Conservation (phyloP, 495 filamentous ascomycete species). For the Ramalina peruviana region DNA sequence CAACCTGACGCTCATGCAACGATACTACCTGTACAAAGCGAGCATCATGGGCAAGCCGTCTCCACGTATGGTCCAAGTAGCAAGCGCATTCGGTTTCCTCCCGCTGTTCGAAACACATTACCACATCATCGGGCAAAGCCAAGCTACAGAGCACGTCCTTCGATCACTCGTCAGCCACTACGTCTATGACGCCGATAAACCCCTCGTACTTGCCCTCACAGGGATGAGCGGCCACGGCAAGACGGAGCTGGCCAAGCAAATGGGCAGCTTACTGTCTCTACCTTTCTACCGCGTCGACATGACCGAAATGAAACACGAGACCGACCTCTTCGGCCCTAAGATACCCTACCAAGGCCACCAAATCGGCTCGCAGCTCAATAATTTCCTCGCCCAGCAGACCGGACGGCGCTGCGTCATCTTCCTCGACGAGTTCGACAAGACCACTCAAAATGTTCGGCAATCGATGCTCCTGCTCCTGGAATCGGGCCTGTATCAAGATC, state of each 20-base stretch:
- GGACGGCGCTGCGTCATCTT: constrained; percentile 34
- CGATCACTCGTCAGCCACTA: constrained; percentile 22
- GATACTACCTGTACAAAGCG: constrained; percentile 31
- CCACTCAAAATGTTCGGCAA: constrained; percentile 25
- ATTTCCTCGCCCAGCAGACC: constrained; percentile 33
- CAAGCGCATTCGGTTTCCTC: constrained; percentile 17
- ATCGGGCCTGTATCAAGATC: constrained; percentile 33
- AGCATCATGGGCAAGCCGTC: constrained; percentile 16
- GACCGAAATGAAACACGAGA: constrained; percentile 22
- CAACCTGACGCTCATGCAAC: constrained; percentile 30
- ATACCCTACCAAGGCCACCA: constrained; percentile 22
- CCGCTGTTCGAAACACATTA: constrained; percentile 29
- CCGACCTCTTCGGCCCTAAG: constrained; percentile 34
- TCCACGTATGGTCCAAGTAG: constrained; percentile 22
- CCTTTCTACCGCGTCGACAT: constrained; percentile 32
- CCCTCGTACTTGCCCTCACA: constrained; percentile 32
- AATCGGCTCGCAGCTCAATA: constrained; percentile 33
- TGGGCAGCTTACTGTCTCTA: constrained; percentile 26
- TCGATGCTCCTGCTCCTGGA: constrained; percentile 33
- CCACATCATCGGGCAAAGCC: constrained; percentile 31
- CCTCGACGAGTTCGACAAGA: constrained; percentile 47
- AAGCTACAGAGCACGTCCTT: constrained; percentile 23
- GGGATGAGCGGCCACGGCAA: constrained; percentile 42
- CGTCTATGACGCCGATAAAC: background rate
- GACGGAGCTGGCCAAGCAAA: constrained; percentile 30